Percentiles rank a stretch among this genome's conserved stretches.
These are phyloP conservation scores for Sporothrix luriei DNA, from an alignment of 2,329 filamentous ascomycete species.

Conservation along the genomic window DNA sequence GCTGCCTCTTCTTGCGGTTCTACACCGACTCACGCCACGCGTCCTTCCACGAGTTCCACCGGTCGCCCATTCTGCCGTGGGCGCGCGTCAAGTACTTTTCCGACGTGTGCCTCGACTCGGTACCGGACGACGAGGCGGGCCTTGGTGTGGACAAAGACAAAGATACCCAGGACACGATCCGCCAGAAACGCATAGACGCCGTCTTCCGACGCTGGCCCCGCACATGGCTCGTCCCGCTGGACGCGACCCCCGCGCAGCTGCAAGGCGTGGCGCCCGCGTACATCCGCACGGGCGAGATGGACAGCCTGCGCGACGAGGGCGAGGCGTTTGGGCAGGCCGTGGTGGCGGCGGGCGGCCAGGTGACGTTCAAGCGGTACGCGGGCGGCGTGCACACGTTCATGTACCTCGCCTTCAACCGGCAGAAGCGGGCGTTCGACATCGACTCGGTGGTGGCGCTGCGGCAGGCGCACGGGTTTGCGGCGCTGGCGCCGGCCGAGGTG, in stretches of 20 bases:
- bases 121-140: constrained; percentile 46
- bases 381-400: constrained; percentile 33
- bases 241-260: constrained; percentile 47
- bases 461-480: constrained; percentile 31
- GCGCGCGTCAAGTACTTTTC: constrained; percentile 47
- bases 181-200: constrained; percentile 2
- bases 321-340: constrained; percentile 33
- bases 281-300: constrained; percentile 33
- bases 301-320: constrained; percentile 35
- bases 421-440: constrained; percentile 31
- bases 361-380: constrained; percentile 33
- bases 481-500: constrained; percentile 3
- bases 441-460: constrained; percentile 33
- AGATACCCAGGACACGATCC: not conserved
- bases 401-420: constrained; percentile 20
- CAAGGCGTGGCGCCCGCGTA: constrained; percentile 45
- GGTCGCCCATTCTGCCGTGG: constrained; percentile 51
- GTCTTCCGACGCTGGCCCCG: not conserved
- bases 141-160: not conserved
- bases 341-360: constrained; percentile 27
- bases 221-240: constrained; percentile 45
- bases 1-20: constrained; percentile 40
- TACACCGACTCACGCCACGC: constrained; percentile 44
- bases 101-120: constrained; percentile 46
- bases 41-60: constrained; percentile 36